Evolutionary conservation across 129 eudicot species (phyloP), one percentile per base, ranked within the genome.

Genomic region (Silybum marianum): DNA sequence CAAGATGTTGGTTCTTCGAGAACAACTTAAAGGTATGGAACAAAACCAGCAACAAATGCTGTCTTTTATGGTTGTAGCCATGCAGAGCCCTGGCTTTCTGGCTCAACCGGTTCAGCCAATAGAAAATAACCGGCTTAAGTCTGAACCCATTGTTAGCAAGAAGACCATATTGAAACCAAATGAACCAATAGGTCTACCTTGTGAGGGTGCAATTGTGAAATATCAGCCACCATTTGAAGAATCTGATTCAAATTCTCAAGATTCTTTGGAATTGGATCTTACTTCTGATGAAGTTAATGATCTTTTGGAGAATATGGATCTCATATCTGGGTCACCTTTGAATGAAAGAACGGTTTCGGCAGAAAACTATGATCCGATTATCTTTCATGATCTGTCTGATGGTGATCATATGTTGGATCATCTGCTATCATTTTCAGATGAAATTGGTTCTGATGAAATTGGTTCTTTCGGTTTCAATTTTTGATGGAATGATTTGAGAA

Each of bases 1-100:
- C 13, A 92, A 90, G 73, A 30, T 95, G 88, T 68, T 90, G 54
- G 81, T 89, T 69, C 74, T 92, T 0, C 42, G 92, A 54, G 95
- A 90, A 84, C 97, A 93, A 32, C 78, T 95, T 9, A 88, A 92
- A 81, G 97, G 97, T n/a, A 92, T 90, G 97, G 99, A 95, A 87
- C 88, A 91, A 78, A 89, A 90, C 85, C 99, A 95, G 86, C 97
- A 95, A 42, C 99, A 95, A 73, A 86, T 95, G 97, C 86, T 95
- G 66, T 89, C 99, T 9, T 95, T 95, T 72, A 89, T 95, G 46
- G 99, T 90, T 74, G 89, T 95, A 96, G 97, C 93, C 11, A 92
- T 92, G 94, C 99, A 92, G 77, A 95, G 82, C 77, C 94, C 99
- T 2, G 91, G 88, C n/a, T 89, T 95, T 79, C 75, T 95, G 25